Evolutionary conservation across 345 rosid genomes (phyloP), one percentile per base, ranked within the genome.

Genomic region (Lepidium didymum): DNA sequence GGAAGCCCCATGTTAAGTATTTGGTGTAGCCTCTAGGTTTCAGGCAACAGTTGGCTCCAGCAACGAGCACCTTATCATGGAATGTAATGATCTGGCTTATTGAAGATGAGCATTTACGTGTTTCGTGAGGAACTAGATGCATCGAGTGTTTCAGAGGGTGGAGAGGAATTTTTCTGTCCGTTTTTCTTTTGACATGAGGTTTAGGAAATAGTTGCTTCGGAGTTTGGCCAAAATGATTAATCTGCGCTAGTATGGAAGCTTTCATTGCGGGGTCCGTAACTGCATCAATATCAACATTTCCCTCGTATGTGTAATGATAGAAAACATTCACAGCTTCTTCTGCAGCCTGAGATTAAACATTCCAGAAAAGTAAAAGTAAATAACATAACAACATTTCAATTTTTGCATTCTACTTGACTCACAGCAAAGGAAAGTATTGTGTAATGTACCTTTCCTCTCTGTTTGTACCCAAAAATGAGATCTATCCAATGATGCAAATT

Each of bases 241-340:
- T 95, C 70, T 95, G 99, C 33, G 99, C 99, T 49, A 95, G 84
- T 74, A 95, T 95, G 67, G 99, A 86, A 63, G 99, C 99, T 83
- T 95, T 95, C 99, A 95, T 81, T 19, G 97, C 96, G 33, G 99
- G 97, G 70, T 95, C 99, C 45, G 87, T 84, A 67, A 95, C 99
- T 8, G 96, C 86, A 82, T 95, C 99, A 58, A 95, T 95, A 78
- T 95, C 99, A 67, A 95, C 99, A 69, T 92, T 95, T 23, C 99
- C 99, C 77, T 95, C 99, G 31, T 95, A 95, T 10, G 99, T 95
- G 85, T 95, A 95, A 76, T 95, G 99, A 76, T 95, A 95, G 90
- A 91, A 95, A 65, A 95, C 99, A 81, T 95, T 95, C 18, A 91
- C 92, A 62, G 96, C 94, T 67, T 95, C 99, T 84, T 95, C 99